Conservation (phyloP, 768 basidiomycete species). For the Pilatotrama ljubarskyi region DNA sequence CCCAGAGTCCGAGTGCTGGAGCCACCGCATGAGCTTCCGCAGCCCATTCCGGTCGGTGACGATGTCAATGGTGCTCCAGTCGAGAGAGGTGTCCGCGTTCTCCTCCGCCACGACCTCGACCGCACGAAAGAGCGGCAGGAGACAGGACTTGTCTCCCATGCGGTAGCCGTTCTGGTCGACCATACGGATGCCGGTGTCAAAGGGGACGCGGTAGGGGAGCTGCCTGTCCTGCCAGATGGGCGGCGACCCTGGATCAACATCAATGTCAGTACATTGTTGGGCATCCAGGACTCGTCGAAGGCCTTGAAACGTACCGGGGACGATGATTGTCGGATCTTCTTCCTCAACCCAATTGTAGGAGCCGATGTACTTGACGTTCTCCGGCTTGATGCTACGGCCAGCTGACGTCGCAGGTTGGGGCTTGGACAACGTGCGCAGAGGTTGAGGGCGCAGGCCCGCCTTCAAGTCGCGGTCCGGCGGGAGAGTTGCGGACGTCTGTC, state of each 20-base stretch:
- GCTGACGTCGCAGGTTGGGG: neutral
- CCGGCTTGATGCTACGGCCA: neutral
- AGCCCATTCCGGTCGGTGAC: conserved; percentile 69
- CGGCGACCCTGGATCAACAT: conserved; percentile 49
- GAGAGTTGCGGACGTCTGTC: neutral
- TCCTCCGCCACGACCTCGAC: conserved; percentile 42
- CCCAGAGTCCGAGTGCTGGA: conserved; percentile 23
- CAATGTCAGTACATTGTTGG: no score
- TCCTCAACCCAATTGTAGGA: conserved; percentile 57
- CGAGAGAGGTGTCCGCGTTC: conserved; percentile 30
- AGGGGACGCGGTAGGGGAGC: conserved; percentile 53
- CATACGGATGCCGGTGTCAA: conserved; percentile 50
- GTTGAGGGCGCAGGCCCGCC: neutral
- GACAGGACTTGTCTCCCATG: conserved; percentile 34
- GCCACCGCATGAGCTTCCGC: conserved; percentile 63
- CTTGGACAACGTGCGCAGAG: conserved; percentile 8
- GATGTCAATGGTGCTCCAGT: conserved; percentile 42
- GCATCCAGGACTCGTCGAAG: neutral
- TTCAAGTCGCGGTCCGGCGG: conserved; percentile 14
- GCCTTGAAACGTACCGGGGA: conserved; percentile 44
- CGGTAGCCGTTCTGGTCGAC: conserved; percentile 60
- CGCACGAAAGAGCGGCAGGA: conserved; percentile 61
- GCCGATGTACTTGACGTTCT: conserved; percentile 43
- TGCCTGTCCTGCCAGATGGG: conserved; percentile 52
- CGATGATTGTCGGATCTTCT: conserved; percentile 47